phyloP scores from a whole-genome alignment of 2,329 filamentous ascomycete genomes.

The Pseudogymnoascus sp. region DNA sequence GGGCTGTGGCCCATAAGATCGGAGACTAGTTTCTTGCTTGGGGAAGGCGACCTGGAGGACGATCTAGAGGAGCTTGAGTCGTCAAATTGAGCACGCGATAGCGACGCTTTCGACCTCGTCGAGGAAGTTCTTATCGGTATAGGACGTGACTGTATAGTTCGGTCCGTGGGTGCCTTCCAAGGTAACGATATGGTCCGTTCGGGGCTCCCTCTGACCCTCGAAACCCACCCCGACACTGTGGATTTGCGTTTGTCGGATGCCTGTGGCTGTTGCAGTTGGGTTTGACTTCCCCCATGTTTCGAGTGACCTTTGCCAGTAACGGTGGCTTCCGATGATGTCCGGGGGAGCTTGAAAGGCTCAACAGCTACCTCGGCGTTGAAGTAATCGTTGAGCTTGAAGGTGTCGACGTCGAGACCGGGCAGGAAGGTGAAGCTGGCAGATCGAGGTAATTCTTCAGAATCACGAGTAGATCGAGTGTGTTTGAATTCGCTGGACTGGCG shows the following conservation, averaged over 20 bases:
- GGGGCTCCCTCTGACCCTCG: slow-evolving; percentile 25
- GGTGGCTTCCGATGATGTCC: slow-evolving; percentile 12
- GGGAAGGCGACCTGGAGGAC: slow-evolving; percentile 40
- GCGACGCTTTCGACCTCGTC: not conserved
- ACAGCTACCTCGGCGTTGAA: slow-evolving; percentile 45
- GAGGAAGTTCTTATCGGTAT: not conserved
- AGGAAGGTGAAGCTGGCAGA: slow-evolving; percentile 53
- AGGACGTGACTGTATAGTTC: slow-evolving; percentile 11
- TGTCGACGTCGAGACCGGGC: slow-evolving; percentile 29
- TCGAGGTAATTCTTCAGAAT: slow-evolving; percentile 35
- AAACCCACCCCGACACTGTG: slow-evolving; percentile 28
- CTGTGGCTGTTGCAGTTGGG: slow-evolving; percentile 16
- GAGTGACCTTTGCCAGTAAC: not conserved
- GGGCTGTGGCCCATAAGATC: slow-evolving; percentile 11
- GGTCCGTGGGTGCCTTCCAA: slow-evolving; percentile 18
- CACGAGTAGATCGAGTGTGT: slow-evolving; percentile 14
- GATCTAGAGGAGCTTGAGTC: slow-evolving; percentile 14
- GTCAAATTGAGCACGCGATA: not conserved
- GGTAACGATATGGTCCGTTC: slow-evolving; percentile 27
- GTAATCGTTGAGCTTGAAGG: slow-evolving; percentile 27
- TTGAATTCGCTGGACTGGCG: slow-evolving; percentile 24
- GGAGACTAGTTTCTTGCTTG: slow-evolving; percentile 25
- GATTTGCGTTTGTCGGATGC: slow-evolving; percentile 27
- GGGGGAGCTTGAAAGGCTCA: slow-evolving; percentile 32
- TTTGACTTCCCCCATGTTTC: not conserved